Base-by-base conservation (phyloP, 768 basidiomycete genomes). In the Lyophyllum decastes region DNA sequence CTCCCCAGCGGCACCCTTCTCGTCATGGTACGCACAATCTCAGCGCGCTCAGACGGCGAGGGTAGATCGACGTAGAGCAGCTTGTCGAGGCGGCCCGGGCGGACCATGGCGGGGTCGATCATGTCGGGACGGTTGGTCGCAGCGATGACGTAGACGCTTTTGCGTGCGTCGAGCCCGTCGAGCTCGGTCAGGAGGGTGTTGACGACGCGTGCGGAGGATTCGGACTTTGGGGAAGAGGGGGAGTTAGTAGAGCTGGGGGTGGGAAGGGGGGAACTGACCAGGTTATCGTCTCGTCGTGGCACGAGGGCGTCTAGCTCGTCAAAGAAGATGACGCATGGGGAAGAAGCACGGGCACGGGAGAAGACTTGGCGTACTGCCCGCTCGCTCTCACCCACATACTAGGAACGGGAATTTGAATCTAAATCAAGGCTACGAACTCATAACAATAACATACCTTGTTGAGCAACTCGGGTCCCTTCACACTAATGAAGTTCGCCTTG, bases 361-460 rank as follows among this genome's bases (percentile, higher is more conserved):
- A 99, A 99, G 0, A 98, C 92, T 68, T 96, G 94, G 45, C 96
- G 77, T 0, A 99, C 94, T 0, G 96, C 96, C 24, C 93, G 78
- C 70, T 98, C 96, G 69, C 94, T 96, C 75, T 99, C 96, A 14
- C 96, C 95, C 0, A 98, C 95, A 64, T 98, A 98, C 93, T 97
- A 66, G 6, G 52, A 44, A 43, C 4, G 45, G 46, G 48, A 46
- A 45, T 25, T 56, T n/a, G n/a, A n/a, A 46, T 25, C 14, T 25
- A 51, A 22, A 9, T 26, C 52, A 47, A 24, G 16, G 19, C 30
- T 38, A 10, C 5, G 19, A 22, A n/a, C 44, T 33, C 53, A 41
- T 8, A 25, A 35, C 44, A 58, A 10, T 41, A 17, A 14, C 82
- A 6, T 56, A 92, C 95, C 84, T 99, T 99, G 77, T 99, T 99